phyloP scores from a whole-genome alignment of 768 basidiomycete genomes.

The Tricholoma matsutake region DNA sequence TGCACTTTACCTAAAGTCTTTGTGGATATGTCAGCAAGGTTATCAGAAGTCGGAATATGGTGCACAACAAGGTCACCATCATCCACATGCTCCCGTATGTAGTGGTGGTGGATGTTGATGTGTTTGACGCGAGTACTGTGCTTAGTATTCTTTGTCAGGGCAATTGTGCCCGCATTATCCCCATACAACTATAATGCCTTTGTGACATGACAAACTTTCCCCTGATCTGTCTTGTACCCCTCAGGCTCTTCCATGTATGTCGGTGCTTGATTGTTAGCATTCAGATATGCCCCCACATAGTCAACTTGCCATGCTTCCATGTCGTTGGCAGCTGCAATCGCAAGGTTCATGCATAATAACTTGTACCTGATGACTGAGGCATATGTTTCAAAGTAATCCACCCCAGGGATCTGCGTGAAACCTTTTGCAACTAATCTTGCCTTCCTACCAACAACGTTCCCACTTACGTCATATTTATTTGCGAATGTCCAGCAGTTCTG shows the following conservation, averaged over 20 bases:
- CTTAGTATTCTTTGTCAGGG: too few species aligned
- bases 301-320: too few species aligned
- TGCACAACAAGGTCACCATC: too few species aligned
- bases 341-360: slow-evolving; percentile 7
- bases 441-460: slow-evolving; percentile 27
- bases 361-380: slow-evolving; percentile 16
- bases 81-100: too few species aligned
- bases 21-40: too few species aligned
- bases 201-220: background rate
- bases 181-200: background rate
- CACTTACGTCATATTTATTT: slow-evolving; percentile 27
- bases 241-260: background rate
- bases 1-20: too few species aligned
- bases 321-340: too few species aligned
- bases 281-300: too few species aligned
- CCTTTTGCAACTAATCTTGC: slow-evolving; percentile 21
- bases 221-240: background rate
- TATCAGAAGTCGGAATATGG: too few species aligned
- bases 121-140: too few species aligned
- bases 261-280: background rate
- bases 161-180: too few species aligned
- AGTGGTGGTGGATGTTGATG: too few species aligned
- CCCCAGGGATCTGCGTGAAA: slow-evolving; percentile 31
- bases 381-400: slow-evolving; percentile 27
- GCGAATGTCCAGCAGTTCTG: slow-evolving; percentile 19